Base-by-base conservation (phyloP, 768 basidiomycete genomes). In the Roridomyces roridus region DNA sequence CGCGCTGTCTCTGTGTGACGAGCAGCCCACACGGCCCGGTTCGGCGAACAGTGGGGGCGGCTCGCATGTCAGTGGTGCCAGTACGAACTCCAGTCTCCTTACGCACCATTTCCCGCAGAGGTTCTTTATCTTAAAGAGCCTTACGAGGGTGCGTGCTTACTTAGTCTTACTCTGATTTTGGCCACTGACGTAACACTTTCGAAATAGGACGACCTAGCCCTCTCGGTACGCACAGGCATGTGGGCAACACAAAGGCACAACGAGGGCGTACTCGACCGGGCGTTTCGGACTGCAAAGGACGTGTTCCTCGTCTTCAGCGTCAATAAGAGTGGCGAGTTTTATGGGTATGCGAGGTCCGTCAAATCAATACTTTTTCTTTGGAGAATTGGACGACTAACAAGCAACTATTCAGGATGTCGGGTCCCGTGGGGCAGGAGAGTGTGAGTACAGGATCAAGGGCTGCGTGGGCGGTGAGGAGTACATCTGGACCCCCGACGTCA, bases 211-310 rank as follows among this genome's bases (percentile, higher is more conserved):
- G 91, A 92, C 71, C 73, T 94, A 67, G 88, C 95, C 62, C 73
- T 90, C 29, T 94, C 92, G 69, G 86, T 93, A 23, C 77, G 89
- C 68, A 82, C 81, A 12, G 89, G 91, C 1, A 51, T 91, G 2
- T 98, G 96, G 96, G 90, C 92, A 40, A 98, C 96, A 1, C 96
- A 98, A 73, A 82, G 79, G 63, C 95, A 96, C 74, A 97, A 96
- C 66, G 94, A 97, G 72, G 85, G 85, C 9, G 86, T 96, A 44
- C 77, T 97, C 15, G 94, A 98, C 62, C 93, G 93, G 70, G 96
- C 96, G 0, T 98, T 80, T 71, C 86, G 95, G 18, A 97, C 94
- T 3, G 89, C 89, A 59, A 81, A 84, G 61, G 91, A 96, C 23
- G 96, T 98, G 5, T 90, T 81, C 66, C 81, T 98, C 40, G 86